Conservation (phyloP, 179 eudicot species). For the Monotropa hypopitys region DNA sequence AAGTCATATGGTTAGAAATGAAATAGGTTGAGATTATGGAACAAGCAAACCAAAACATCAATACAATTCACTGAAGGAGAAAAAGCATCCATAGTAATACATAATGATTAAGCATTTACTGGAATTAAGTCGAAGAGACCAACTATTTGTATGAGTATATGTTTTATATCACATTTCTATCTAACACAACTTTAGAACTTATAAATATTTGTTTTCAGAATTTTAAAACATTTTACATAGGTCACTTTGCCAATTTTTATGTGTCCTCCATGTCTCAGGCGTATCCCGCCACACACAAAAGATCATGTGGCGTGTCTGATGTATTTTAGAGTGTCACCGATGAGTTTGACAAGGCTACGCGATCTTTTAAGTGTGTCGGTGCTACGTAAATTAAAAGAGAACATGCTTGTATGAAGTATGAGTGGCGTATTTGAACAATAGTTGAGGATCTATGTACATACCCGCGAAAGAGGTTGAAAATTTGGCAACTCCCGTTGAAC, state of each 20-base stretch:
- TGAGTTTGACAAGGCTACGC: not conserved
- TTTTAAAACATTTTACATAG: not conserved
- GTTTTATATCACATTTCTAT: no score
- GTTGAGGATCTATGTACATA: not conserved
- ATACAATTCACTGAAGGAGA: no score
- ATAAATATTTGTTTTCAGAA: no score
- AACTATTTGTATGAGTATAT: no score
- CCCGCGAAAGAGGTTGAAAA: constrained; percentile 33
- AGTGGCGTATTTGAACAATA: not conserved
- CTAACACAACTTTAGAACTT: no score
- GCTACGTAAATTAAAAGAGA: not conserved
- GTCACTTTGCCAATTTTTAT: not conserved
- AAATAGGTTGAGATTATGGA: not conserved
- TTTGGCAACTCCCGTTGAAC: constrained; percentile 34
- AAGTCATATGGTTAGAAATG: not conserved
- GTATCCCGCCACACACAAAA: not conserved
- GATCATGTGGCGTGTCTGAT: not conserved
- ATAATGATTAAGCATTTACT: no score
- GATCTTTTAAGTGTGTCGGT: not conserved
- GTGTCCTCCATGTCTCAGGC: not conserved
- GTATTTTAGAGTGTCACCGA: not conserved
- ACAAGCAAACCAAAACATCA: not conserved
- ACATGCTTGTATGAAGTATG: not conserved
- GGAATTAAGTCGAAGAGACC: no score
- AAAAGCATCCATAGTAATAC: no score